phyloP scores from a whole-genome alignment of 148 eudicot species.

The Fagopyrum esculentum region DNA sequence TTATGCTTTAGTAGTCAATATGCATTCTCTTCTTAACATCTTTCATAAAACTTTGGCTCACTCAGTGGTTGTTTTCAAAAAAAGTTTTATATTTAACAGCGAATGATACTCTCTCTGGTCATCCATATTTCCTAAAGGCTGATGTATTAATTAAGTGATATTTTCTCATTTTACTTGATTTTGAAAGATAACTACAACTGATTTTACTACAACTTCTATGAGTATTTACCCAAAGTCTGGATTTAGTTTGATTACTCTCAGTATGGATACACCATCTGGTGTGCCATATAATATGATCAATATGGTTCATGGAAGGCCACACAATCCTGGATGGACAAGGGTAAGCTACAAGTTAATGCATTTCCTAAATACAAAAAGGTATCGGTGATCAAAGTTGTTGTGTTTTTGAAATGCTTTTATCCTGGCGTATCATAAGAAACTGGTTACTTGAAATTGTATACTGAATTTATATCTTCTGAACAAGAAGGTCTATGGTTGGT shows the following conservation, averaged over 20 bases:
- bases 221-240: too few relatives aligned
- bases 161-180: neutral
- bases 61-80: neutral
- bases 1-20: too few relatives aligned
- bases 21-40: too few relatives aligned
- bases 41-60: too few relatives aligned
- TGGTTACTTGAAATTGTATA: neutral
- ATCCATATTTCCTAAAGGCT: too few relatives aligned
- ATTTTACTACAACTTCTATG: too few relatives aligned
- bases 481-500: neutral
- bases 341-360: conserved; percentile 36
- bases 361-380: neutral
- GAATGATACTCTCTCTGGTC: too few relatives aligned
- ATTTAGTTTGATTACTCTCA: conserved; percentile 45
- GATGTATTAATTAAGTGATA: too few relatives aligned
- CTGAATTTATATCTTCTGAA: neutral
- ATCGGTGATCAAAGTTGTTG: neutral
- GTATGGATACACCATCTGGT: conserved; percentile 91
- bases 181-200: conserved; percentile 25
- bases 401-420: neutral
- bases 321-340: conserved; percentile 96
- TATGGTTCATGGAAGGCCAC: conserved; percentile 82
- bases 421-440: neutral
- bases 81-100: conserved; percentile 3
- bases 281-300: conserved; percentile 84